Evolutionary conservation across 2,329 filamentous ascomycete genomes (phyloP).

Genomic region (Fusarium kyushuense): DNA sequence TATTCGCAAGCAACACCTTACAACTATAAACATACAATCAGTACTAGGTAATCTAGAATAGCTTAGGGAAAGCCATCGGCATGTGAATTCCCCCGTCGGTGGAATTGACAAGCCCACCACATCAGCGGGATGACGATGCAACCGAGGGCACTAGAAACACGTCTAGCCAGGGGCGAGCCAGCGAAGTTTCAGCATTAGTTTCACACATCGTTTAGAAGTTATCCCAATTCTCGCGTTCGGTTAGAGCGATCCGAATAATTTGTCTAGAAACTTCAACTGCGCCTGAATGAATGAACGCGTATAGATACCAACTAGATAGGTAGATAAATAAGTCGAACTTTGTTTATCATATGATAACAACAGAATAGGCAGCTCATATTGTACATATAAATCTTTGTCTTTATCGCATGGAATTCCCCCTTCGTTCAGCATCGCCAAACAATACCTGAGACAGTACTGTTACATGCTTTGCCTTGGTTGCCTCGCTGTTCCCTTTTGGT

Average conservation of each 20-base stretch:
- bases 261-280: not conserved
- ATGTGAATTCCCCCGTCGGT: slow-evolving; percentile 14
- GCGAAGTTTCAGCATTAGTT: slow-evolving; percentile 29
- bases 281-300: not conserved
- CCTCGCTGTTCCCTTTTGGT: slow-evolving; percentile 5
- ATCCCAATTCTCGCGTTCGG: not conserved
- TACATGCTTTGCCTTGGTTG: not conserved
- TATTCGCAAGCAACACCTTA: slow-evolving; percentile 18
- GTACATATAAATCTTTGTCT: not conserved
- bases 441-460: slow-evolving; percentile 30
- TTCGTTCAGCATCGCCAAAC: slow-evolving; percentile 27
- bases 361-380: slow-evolving; percentile 11
- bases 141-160: not conserved
- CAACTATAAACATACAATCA: no score
- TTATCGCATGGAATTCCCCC: slow-evolving; percentile 3
- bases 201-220: slow-evolving; percentile 10
- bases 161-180: slow-evolving; percentile 13
- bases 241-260: not conserved
- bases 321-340: slow-evolving; percentile 3
- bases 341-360: not conserved
- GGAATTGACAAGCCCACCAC: slow-evolving; percentile 7
- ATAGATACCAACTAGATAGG: slow-evolving; percentile 1
- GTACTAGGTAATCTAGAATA: not conserved
- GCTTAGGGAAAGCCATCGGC: not conserved
- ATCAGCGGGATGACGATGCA: slow-evolving; percentile 21